Conservation (phyloP, 116 monocot species). For the Iris pallida region DNA sequence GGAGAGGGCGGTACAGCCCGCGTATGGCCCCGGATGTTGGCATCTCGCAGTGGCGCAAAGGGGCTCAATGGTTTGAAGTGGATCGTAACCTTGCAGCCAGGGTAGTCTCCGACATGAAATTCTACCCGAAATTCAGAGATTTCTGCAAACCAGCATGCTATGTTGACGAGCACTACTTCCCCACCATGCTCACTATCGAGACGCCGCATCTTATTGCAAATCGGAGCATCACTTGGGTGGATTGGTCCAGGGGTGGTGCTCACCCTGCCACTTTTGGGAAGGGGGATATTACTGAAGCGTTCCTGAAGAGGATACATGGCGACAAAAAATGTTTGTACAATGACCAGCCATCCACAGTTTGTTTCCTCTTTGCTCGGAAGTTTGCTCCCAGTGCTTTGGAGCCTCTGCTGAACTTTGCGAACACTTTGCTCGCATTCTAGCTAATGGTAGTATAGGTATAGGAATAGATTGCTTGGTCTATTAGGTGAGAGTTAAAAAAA, state of each 20-base stretch:
- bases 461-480: no score
- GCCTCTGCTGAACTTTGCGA: slow-evolving; percentile 40
- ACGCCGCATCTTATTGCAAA: slow-evolving; percentile 40
- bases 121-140: slow-evolving; percentile 52
- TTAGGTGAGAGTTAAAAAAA: no score
- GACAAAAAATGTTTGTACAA: slow-evolving; percentile 36
- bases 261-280: slow-evolving; percentile 71
- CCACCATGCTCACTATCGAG: slow-evolving; percentile 61
- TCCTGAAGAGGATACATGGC: slow-evolving; percentile 19
- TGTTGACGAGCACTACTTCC: slow-evolving; percentile 83
- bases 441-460: no score
- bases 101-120: slow-evolving; percentile 48
- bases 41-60: slow-evolving; percentile 64
- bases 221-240: slow-evolving; percentile 51
- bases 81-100: slow-evolving; percentile 34
- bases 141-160: slow-evolving; percentile 59
- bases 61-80: slow-evolving; percentile 79
- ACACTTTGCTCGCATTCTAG: slow-evolving; percentile 27
- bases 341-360: slow-evolving; percentile 21
- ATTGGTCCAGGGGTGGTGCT: slow-evolving; percentile 76
- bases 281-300: slow-evolving; percentile 28
- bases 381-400: slow-evolving; percentile 53
- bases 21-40: slow-evolving; percentile 50
- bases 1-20: slow-evolving; percentile 53
- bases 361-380: slow-evolving; percentile 64